Evolutionary conservation across 2,329 filamentous ascomycete genomes (phyloP), one percentile per base, ranked within the genome.

Genomic region (Colletotrichum limetticola): DNA sequence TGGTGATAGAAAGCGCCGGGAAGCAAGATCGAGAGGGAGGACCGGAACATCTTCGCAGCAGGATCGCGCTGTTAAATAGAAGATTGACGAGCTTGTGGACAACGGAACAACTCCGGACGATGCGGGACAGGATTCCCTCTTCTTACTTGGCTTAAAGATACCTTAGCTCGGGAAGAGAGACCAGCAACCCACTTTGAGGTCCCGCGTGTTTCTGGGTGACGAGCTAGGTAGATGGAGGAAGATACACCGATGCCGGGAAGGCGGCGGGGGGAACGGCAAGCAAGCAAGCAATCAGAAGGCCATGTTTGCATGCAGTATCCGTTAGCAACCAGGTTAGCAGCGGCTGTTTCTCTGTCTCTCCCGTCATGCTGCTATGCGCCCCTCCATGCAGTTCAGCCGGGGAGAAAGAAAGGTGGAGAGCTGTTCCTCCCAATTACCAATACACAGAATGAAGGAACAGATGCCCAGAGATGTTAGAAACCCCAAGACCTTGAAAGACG

Each of bases 41-140:
- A 19, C 12, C 32, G n/a, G 28, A 37, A 42, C 19, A n/a, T 49
- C 30, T 55, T 64, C 58, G 22, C 19, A 16, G 55, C 28, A 46
- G 61, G 71, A 22, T 19, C 49, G 32, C 49, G 66, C 53, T 66
- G 32, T 66, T 73, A 73, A 71, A 71, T 73, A 73, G 46, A 42
- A 42, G 56, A 32, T 35, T 12, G 55, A 61, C 61, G 35, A 73
- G 35, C 56, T 58, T 59, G 16, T 49, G 35, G 32, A 57, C 70
- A 62, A 66, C 61, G 71, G 71, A 49, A 52, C 71, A 66, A 28
- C 46, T 66, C 56, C 35, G 42, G 70, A 64, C 52, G 53, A 53
- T 30, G 59, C 59, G 59, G 70, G 56, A 53, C 32, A 35, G 28
- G 22, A n/a, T 26, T 55, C 7, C 46, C 24, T 52, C 37, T 66